Conservation (phyloP, 2,329 filamentous ascomycete genomes). For the Lizonia empirigonia region DNA sequence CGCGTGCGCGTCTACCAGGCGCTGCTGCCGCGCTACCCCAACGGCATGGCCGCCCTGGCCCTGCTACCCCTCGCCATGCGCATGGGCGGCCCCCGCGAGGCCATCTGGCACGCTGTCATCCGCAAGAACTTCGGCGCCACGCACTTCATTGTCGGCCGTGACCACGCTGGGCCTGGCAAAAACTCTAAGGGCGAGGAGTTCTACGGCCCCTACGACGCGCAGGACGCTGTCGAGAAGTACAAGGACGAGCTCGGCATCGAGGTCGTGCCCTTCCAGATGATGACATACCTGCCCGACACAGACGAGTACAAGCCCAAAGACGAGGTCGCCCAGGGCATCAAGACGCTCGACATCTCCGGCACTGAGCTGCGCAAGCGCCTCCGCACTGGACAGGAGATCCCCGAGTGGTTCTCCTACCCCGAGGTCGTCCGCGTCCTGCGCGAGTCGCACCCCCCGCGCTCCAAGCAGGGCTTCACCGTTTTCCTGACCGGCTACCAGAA, state of each 20-base stretch:
- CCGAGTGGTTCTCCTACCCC: slow-evolving; percentile 99
- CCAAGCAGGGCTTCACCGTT: slow-evolving; percentile 93
- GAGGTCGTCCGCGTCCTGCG: slow-evolving; percentile 96
- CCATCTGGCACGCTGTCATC: slow-evolving; percentile 99
- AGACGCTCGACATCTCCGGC: slow-evolving; percentile 67
- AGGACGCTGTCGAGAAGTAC: slow-evolving; percentile 96
- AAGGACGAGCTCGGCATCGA: slow-evolving; percentile 95
- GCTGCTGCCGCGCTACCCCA: slow-evolving; percentile 93
- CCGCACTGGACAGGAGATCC: slow-evolving; percentile 89
- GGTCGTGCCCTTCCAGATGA: slow-evolving; percentile 99
- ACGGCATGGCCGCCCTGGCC: slow-evolving; percentile 97
- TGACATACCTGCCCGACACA: slow-evolving; percentile 96
- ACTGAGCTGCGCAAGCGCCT: slow-evolving; percentile 89
- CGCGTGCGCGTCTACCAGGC: slow-evolving; percentile 98
- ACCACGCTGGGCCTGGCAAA: slow-evolving; percentile 97
- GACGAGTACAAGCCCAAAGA: slow-evolving; percentile 96
- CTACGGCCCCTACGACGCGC: slow-evolving; percentile 97
- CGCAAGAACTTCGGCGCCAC: slow-evolving; percentile 99
- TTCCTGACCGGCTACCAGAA: slow-evolving; percentile 98
- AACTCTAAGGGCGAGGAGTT: slow-evolving; percentile 97
- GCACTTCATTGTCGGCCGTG: slow-evolving; percentile 98
- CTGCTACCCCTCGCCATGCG: slow-evolving; percentile 96
- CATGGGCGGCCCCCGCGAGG: slow-evolving; percentile 97
- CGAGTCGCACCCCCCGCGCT: slow-evolving; percentile 92
- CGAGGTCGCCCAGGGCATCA: slow-evolving; percentile 80